Evolutionary conservation across 1,139 yeast genomes (phyloP).

Genomic region (Diutina mesorugosa): DNA sequence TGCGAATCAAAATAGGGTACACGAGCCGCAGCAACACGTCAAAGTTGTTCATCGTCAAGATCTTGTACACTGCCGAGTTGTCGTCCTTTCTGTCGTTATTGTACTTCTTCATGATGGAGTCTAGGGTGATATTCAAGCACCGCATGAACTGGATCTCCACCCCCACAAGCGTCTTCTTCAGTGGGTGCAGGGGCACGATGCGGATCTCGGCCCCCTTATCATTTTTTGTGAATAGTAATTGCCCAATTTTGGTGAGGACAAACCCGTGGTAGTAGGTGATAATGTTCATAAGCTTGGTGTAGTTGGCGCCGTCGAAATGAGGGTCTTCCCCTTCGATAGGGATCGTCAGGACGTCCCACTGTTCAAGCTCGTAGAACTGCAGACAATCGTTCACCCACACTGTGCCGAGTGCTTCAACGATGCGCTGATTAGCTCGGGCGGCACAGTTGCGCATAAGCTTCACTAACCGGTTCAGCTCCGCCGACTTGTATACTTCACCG

Average conservation of each 20-base stretch:
- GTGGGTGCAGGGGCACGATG: constrained; percentile 25
- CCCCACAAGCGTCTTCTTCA: constrained; percentile 27
- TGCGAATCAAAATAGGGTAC: constrained; percentile 21
- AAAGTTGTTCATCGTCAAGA: constrained; percentile 33
- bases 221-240: constrained; percentile 19
- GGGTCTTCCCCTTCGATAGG: neutral
- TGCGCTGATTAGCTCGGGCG: constrained; percentile 21
- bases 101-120: constrained; percentile 34
- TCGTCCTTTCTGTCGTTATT: constrained; percentile 13
- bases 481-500: constrained; percentile 20
- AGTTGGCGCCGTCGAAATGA: constrained; percentile 9
- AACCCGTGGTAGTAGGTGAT: constrained; percentile 28
- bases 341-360: constrained; percentile 20
- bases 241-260: constrained; percentile 18
- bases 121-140: constrained; percentile 36
- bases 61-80: constrained; percentile 18
- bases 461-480: constrained; percentile 26
- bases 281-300: constrained; percentile 28
- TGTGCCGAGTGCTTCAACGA: constrained; percentile 31
- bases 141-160: constrained; percentile 36
- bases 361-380: constrained; percentile 32
- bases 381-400: constrained; percentile 38
- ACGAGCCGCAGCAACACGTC: constrained; percentile 22
- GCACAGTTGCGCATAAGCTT: constrained; percentile 23
- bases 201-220: constrained; percentile 16